A percentile compares a stretch with the other conserved stretches of the same genome.
Evolutionary conservation across 192 early-diverging fungal genomes (phyloP).

Genomic region (Entomortierella chlamydospora): DNA sequence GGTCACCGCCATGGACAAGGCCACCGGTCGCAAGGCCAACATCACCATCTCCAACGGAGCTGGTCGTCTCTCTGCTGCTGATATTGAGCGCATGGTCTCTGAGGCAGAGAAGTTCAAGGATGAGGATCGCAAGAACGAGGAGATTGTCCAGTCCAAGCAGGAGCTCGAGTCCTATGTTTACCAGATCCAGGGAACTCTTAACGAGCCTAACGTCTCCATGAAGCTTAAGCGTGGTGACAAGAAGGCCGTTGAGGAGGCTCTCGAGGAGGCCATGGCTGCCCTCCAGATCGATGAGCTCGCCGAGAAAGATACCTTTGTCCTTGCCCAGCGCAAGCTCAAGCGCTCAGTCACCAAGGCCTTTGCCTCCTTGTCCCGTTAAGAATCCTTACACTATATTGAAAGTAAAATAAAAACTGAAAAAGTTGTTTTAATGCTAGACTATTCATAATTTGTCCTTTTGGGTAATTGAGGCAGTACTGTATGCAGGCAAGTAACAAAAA

Average conservation of each 20-base stretch:
- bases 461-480: too few species aligned
- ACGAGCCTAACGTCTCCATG: slow-evolving; percentile 77
- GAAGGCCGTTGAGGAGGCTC: slow-evolving; percentile 77
- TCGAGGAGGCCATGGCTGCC: slow-evolving; percentile 81
- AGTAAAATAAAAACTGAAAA: slow-evolving; percentile 24
- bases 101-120: slow-evolving; percentile 93
- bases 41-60: slow-evolving; percentile 97
- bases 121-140: slow-evolving; percentile 80
- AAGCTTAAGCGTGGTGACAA: slow-evolving; percentile 80
- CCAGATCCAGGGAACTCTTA: slow-evolving; percentile 75
- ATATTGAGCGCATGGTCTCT: slow-evolving; percentile 93
- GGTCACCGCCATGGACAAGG: slow-evolving; percentile 93
- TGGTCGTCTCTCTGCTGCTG: slow-evolving; percentile 88
- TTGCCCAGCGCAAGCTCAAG: slow-evolving; percentile 80
- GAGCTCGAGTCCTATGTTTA: slow-evolving; percentile 82
- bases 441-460: not conserved
- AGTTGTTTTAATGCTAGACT: slow-evolving; percentile 2
- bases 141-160: slow-evolving; percentile 84
- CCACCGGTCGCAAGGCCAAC: slow-evolving; percentile 90
- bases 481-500: too few species aligned
- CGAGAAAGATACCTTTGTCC: slow-evolving; percentile 69
- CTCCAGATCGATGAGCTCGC: slow-evolving; percentile 73
- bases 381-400: slow-evolving; percentile 8
- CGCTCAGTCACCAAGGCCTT: slow-evolving; percentile 76
- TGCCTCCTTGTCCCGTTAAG: slow-evolving; percentile 65